A percentile compares a stretch with the other conserved stretches of the same genome.
Conservation (phyloP, 371 early-diverging fungal genomes). For the Actinomortierella wolfii region DNA sequence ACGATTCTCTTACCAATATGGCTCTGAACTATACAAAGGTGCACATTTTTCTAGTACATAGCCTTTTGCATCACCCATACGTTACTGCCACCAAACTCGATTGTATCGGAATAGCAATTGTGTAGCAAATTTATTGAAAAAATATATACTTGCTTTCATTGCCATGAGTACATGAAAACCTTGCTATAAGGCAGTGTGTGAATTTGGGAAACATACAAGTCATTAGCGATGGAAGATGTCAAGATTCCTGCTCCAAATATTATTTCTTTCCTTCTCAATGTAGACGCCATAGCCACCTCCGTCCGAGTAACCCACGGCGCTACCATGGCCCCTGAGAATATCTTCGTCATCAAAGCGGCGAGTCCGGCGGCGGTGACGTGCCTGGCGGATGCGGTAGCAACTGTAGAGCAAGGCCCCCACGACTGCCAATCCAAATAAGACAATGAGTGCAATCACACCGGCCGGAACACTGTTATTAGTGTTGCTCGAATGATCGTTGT, state of each 20-base stretch:
- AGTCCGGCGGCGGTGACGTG: slow-evolving; percentile 13
- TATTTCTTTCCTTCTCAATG: slow-evolving; percentile 21
- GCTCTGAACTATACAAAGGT: too few species aligned
- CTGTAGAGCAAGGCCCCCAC: slow-evolving; percentile 18
- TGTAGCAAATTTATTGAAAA: too few species aligned
- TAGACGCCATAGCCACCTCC: slow-evolving; percentile 38
- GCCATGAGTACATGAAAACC: too few species aligned
- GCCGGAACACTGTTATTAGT: slow-evolving; percentile 9
- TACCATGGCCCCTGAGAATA: slow-evolving; percentile 26
- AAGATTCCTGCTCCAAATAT: slow-evolving; percentile 30
- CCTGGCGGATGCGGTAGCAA: slow-evolving; percentile 29
- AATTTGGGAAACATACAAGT: too few species aligned
- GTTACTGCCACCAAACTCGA: too few species aligned
- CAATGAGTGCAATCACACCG: slow-evolving; percentile 21
- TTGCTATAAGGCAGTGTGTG: too few species aligned
- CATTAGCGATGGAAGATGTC: slow-evolving; percentile 41
- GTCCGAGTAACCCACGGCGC: slow-evolving; percentile 26
- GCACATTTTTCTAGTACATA: too few species aligned
- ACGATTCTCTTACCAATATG: too few species aligned
- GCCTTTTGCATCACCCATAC: too few species aligned
- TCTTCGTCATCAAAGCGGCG: slow-evolving; percentile 31
- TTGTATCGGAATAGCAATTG: too few species aligned
- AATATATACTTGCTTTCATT: too few species aligned
- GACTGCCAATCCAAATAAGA: slow-evolving; percentile 13
- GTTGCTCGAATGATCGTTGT: too few species aligned